Evolutionary conservation across 441 rosid species (phyloP).

Genomic region (Erodium trifolium): DNA sequence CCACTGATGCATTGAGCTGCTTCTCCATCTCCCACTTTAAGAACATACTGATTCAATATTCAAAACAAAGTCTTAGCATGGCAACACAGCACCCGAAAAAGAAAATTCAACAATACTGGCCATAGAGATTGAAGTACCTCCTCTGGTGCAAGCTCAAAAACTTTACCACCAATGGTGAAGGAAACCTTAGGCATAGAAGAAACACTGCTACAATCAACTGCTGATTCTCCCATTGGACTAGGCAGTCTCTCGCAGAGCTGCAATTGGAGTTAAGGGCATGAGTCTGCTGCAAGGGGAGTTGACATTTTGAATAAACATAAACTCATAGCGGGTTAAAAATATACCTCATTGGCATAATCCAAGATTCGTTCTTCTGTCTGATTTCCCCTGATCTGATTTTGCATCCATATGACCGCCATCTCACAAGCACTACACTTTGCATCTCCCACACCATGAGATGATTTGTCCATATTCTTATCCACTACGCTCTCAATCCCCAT

Average conservation of each 20-base stretch:
- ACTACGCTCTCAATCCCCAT: slow-evolving; percentile 24
- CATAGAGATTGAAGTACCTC: slow-evolving; percentile 31
- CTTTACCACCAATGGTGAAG: slow-evolving; percentile 49
- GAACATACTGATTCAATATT: slow-evolving; percentile 41
- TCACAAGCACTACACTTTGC: slow-evolving; percentile 50
- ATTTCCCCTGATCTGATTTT: slow-evolving; percentile 48
- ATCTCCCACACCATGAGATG: slow-evolving; percentile 30
- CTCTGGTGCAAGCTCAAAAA: slow-evolving; percentile 38
- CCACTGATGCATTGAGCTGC: slow-evolving; percentile 64
- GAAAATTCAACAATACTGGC: no score
- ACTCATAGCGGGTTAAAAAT: slow-evolving; percentile 21
- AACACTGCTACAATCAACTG: slow-evolving; percentile 39
- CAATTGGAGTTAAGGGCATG: slow-evolving; percentile 14
- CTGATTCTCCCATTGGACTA: slow-evolving; percentile 57
- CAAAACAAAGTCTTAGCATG: neutral
- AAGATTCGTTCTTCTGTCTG: slow-evolving; percentile 45
- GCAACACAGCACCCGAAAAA: no score
- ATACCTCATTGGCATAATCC: slow-evolving; percentile 44
- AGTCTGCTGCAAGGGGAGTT: slow-evolving; percentile 17
- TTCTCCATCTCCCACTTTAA: slow-evolving; percentile 50
- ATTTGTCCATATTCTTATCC: slow-evolving; percentile 21
- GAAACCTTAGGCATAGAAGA: slow-evolving; percentile 30
- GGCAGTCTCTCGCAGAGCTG: slow-evolving; percentile 70
- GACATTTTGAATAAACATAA: neutral
- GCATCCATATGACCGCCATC: slow-evolving; percentile 63